Base-by-base conservation (phyloP, 805 yeast species). In the Wickerhamomyces silvicola region DNA sequence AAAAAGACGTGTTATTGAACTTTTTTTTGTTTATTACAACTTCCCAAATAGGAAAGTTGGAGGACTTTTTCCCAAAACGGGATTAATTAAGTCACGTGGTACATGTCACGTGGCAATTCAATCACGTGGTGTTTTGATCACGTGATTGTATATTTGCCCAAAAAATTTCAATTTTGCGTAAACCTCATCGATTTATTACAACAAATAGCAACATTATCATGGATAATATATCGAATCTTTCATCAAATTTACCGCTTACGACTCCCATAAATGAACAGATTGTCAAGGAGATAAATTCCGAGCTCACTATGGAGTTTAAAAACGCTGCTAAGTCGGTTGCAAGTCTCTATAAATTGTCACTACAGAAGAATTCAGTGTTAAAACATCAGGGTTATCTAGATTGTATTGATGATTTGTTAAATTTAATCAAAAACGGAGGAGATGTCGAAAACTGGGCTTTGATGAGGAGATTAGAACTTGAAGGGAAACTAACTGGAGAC, bases 271-370 rank as follows among this genome's bases (percentile, higher is more conserved):
- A 61, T 25, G 70, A 69, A 22, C 62, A 63, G 7, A 57, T 74
- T n/a, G 52, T 74, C 2, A 54, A 57, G 18, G 70, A 66, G 23
- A 56, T 75, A 25, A 70, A 69, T 38, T 53, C 54, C 16, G 80
- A 77, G 22, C 57, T 80, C n/a, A 63, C 76, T 0, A 56, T 60
- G n/a, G 81, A 78, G 48, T 81, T 80, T 57, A 78, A 75, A 52
- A 66, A 65, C 34, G 87, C 87, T 6, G 87, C 87, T 18, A 70
- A 78, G 34, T 69, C 82, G 6, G 82, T 80, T 18, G 81, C 86
- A 7, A 66, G 78, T 4, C 60, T 80, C 10, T 80, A 80, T 45
- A 59, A 82, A 30, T 50, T 76, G 8, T 70, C 82, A 11, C 68
- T 70, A 33, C 64, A 67, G 30, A 65, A 72, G 28, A 64, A 59